Base-by-base conservation (phyloP, 345 rosid species). In the Diplotaxis tenuifolia region DNA sequence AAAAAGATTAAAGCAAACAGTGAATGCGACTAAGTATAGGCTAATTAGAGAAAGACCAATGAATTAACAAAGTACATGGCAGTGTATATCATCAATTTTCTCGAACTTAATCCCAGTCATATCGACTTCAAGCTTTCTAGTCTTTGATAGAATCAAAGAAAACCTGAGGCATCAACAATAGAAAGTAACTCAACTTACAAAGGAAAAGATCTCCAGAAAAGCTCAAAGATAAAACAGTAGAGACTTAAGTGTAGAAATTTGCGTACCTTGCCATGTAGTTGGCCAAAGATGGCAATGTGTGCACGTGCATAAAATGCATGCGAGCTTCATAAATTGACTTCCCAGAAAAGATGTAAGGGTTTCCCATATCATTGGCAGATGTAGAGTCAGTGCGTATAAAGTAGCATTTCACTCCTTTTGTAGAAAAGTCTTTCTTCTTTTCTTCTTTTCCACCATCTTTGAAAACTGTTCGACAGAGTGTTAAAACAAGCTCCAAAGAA, bases 401-500 rank as follows among this genome's bases (percentile, higher is more conserved):
- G 47, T 75, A 84, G 71, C 98, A 88, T 70, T 62, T 91, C 9
- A 91, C 87, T 0, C 85, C 36, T 36, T 87, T 87, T 4, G 81
- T 29, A 6, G 81, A 82, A n/a, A 81, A 78, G 57, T 84, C 87
- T 68, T 85, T 93, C 75, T 76, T 89, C 80, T 79, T 93, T 34
- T 82, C 94, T 59, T 75, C 87, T 74, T 86, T 93, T 22, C 92
- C 89, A 14, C 96, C 93, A 81, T 91, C 96, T 72, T 93, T 91
- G 53, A 84, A 93, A 67, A 89, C 98, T 93, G 87, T 72, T 73
- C 56, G 69, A 42, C 3, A 61, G 69, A 68, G 8, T 42, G 50
- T 42, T 12, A 36, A 2, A 36, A 36, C 14, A 36, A 36, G 42
- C 14, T n/a, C 49, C 49, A 42, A 42, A 75, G 5, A 69, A 27